These are phyloP conservation scores for Rosa persica DNA, from an alignment of 306 rosid genomes.

Conservation along the genomic window DNA sequence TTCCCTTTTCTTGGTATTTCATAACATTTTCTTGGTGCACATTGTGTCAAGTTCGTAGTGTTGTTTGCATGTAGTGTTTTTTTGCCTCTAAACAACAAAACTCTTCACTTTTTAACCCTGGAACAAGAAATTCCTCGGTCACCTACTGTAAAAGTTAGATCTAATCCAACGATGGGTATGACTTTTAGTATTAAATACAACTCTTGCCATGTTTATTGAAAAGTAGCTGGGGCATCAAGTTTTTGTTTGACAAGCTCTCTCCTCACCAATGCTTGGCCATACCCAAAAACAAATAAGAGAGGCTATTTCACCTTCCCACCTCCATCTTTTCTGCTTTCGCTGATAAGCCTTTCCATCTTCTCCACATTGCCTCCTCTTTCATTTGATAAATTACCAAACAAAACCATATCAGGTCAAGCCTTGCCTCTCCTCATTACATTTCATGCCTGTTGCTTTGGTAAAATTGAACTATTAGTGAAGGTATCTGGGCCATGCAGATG, in stretches of 20 bases:
- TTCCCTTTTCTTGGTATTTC: background rate
- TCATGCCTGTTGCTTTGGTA: background rate
- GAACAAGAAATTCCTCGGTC: background rate
- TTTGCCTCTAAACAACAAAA: background rate
- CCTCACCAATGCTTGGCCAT: background rate
- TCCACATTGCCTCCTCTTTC: background rate
- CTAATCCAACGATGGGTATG: background rate
- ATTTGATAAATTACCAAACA: background rate
- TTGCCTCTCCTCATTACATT: background rate
- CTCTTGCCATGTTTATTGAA: background rate
- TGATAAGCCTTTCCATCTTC: background rate
- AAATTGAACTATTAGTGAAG: background rate
- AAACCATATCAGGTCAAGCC: background rate
- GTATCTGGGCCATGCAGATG: background rate
- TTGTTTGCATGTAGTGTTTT: too few relatives aligned
- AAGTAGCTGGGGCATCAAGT: background rate
- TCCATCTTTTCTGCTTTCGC: too few relatives aligned
- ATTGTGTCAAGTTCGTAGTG: background rate
- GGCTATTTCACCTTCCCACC: background rate
- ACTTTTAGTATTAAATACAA: background rate
- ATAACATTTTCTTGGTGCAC: background rate
- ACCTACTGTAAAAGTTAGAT: background rate
- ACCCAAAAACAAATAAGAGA: background rate
- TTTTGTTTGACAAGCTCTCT: background rate
- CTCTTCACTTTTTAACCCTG: background rate